Conservation (phyloP, 2,329 filamentous ascomycete species). For the Knoxdaviesia proteae region DNA sequence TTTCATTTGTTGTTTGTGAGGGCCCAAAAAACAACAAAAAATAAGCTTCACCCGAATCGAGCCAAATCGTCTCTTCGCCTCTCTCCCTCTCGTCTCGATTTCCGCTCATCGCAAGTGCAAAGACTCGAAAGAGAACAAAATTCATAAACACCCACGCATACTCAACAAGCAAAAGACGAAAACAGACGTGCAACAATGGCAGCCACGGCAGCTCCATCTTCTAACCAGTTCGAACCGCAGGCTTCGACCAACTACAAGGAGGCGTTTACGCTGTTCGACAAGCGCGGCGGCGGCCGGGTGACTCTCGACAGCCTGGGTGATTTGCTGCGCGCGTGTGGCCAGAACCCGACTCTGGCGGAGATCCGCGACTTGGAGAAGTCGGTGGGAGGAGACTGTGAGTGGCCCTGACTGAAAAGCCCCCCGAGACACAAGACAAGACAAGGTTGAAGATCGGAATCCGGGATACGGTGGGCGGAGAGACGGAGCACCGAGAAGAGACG, state of each 20-base stretch:
- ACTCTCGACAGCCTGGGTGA: slow-evolving; percentile 73
- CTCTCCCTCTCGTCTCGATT: no score
- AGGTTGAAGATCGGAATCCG: no score
- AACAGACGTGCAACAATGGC: no score
- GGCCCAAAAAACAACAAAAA: no score
- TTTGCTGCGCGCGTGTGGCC: slow-evolving; percentile 84
- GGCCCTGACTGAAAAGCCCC: neutral
- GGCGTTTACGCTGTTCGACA: slow-evolving; percentile 98
- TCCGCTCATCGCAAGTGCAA: no score
- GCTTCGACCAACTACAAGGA: slow-evolving; percentile 98
- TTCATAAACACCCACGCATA: neutral
- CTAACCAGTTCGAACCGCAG: slow-evolving; percentile 35
- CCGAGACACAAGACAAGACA: no score
- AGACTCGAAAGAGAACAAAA: no score
- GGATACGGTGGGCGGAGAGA: neutral
- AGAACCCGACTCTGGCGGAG: slow-evolving; percentile 90
- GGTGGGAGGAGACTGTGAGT: slow-evolving; percentile 79
- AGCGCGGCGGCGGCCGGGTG: slow-evolving; percentile 91
- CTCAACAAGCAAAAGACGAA: no score
- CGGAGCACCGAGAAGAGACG: no score
- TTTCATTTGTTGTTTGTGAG: no score
- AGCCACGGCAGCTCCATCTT: slow-evolving; percentile 5
- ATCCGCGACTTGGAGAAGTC: slow-evolving; percentile 82
- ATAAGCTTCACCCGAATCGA: no score
- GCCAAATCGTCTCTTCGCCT: no score